These are phyloP conservation scores for Calocybe cyanea DNA, from an alignment of 768 basidiomycete species.

Conservation along the genomic window DNA sequence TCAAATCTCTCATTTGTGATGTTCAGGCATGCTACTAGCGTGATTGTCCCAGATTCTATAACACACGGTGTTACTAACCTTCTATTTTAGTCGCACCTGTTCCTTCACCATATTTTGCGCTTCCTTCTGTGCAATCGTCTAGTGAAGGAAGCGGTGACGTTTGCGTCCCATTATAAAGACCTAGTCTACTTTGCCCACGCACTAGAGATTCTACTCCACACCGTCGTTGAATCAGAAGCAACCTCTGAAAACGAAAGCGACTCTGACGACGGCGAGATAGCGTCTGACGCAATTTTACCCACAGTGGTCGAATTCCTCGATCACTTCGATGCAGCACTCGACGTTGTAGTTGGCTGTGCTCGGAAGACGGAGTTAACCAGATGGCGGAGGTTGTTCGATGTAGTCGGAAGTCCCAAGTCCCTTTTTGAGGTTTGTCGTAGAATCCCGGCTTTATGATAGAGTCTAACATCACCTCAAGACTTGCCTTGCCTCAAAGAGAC, in stretches of 20 bases:
- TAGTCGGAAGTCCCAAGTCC: conserved; percentile 86
- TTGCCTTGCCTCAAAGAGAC: conserved; percentile 65
- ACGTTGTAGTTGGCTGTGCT: conserved; percentile 94
- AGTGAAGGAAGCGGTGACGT: conserved; percentile 74
- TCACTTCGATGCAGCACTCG: conserved; percentile 85
- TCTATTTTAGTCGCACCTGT: conserved; percentile 74
- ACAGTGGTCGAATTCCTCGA: conserved; percentile 87
- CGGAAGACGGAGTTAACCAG: conserved; percentile 92
- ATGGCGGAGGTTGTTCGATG: conserved; percentile 85
- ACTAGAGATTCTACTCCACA: conserved; percentile 91
- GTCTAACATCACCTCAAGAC: conserved; percentile 38
- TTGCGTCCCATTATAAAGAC: conserved; percentile 82
- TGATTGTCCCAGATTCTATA: conserved; percentile 25
- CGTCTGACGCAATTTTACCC: conserved; percentile 47
- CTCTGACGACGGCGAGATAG: conserved; percentile 23
- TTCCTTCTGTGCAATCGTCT: conserved; percentile 68
- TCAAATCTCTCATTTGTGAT: conserved; percentile 81
- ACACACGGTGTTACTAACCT: not conserved
- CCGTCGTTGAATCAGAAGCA: conserved; percentile 84
- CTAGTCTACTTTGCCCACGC: conserved; percentile 93
- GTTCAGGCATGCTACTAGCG: conserved; percentile 89
- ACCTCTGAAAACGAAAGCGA: conserved; percentile 28
- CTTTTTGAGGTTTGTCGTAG: conserved; percentile 74
- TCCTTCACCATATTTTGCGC: conserved; percentile 86
- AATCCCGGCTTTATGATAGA: not conserved